phyloP scores from a whole-genome alignment of 2,329 filamentous ascomycete species.

The Septoria petroselini region DNA sequence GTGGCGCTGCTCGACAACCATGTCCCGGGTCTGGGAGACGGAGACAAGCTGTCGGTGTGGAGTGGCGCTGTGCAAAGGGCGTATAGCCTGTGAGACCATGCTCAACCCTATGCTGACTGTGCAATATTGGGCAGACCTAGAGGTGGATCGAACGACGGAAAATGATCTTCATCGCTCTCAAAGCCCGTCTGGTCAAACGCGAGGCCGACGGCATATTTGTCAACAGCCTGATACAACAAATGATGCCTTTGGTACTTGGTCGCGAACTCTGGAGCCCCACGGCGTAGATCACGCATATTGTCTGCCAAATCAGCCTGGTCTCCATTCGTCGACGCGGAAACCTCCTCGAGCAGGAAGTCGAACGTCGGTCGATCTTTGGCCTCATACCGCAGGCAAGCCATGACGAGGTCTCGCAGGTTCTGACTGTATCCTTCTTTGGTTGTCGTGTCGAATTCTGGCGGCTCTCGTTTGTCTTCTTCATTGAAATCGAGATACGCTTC shows the following conservation, averaged over 20 bases:
- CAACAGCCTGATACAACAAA: no score
- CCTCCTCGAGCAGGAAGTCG: constrained; percentile 3
- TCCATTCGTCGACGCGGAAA: background rate
- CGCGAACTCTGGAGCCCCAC: no score
- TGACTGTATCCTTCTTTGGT: constrained; percentile 9
- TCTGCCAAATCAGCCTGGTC: background rate
- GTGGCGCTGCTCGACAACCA: constrained; percentile 56
- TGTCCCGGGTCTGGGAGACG: constrained; percentile 51
- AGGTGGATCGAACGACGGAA: no score
- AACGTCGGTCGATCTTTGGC: constrained; percentile 13
- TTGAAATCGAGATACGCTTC: background rate
- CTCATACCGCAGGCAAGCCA: constrained; percentile 6
- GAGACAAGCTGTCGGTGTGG: constrained; percentile 67
- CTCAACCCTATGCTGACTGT: no score
- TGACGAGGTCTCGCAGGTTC: constrained; percentile 7
- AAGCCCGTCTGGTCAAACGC: no score
- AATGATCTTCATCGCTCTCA: no score
- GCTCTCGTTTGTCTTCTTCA: background rate
- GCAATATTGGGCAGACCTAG: no score
- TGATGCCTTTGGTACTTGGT: no score
- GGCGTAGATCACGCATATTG: no score
- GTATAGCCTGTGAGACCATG: constrained; percentile 56
- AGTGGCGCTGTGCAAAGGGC: constrained; percentile 67
- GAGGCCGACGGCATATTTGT: no score
- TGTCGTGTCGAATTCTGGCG: background rate